Evolutionary conservation across 176 grass and related monocot genomes (phyloP), one percentile per base, ranked within the genome.

Genomic region (Pharus latifolius): DNA sequence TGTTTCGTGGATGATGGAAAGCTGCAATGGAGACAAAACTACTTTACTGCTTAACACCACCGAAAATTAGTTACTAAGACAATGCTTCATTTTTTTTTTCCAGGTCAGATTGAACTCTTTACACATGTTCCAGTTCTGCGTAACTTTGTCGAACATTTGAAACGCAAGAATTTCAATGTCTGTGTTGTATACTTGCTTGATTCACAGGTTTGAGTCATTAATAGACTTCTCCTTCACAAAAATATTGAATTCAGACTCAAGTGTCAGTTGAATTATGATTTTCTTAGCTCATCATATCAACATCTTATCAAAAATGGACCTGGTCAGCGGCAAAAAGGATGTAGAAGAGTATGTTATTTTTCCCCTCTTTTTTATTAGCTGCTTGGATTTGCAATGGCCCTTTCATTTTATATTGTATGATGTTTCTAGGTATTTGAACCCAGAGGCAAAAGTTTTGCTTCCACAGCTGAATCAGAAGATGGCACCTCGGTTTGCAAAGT

Each of bases 101-200:
- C 84, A 99, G 95, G 95, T 79, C 90, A 99, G 63, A 99, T 99
- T 32, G 95, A 99, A 83, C 95, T 99, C 9, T 99, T 99, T 75
- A 86, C 87, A 38, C 95, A 99, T 88, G 87, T 94, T 10, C 84
- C 90, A 29, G 89, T 94, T 88, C 65, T 99, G 57, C 85, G 77
- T 25, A 94, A 99, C 69, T 99, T 99, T 81, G 82, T 94, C 2
- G 87, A 84, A 24, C 65, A 94, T 83, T 87, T 99, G 52, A 89
- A 99, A 80, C 64, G 87, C 5, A 91, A 90, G 63, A 86, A 88
- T 69, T 99, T 99, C 76, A 91, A 87, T 62, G 73, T 99, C 25
- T 94, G 95, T 31, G 90, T 72, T 56, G 90, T 99, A 26, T 94
- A 94, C 67, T 75, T 99, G 73, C 82, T 99, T 67, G 95, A 99